Conservation (phyloP, 208 protist species). For the Leptomonas seymouri region DNA sequence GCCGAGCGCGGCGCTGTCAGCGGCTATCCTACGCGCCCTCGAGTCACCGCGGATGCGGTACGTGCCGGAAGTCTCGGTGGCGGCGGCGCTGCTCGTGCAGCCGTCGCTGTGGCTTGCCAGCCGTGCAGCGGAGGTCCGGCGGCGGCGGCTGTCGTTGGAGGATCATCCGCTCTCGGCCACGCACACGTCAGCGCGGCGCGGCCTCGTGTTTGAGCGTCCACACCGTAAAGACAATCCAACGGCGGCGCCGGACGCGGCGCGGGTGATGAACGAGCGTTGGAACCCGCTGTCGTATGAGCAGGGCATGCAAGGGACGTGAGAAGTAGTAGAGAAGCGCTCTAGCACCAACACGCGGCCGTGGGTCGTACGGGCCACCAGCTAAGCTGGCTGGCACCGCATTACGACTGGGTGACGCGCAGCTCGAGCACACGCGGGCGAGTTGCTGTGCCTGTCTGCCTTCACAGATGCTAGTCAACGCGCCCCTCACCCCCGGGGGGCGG, state of each 20-base stretch:
- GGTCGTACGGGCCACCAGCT: too few species aligned
- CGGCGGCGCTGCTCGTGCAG: conserved; percentile 68
- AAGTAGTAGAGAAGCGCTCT: too few species aligned
- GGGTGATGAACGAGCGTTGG: conserved; percentile 31
- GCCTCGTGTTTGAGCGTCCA: conserved; percentile 65
- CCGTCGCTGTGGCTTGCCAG: conserved; percentile 64
- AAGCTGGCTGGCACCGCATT: too few species aligned
- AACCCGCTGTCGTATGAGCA: conserved; percentile 45
- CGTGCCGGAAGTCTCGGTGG: conserved; percentile 66
- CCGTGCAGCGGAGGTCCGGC: conserved; percentile 24
- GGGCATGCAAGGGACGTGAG: conserved; percentile 62
- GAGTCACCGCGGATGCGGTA: conserved; percentile 68
- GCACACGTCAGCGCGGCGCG: conserved; percentile 28
- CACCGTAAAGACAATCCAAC: conserved; percentile 72
- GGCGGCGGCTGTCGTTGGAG: conserved; percentile 4
- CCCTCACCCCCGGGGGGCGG: too few species aligned
- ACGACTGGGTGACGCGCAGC: too few species aligned
- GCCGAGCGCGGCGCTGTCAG: conserved; percentile 57
- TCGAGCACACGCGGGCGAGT: too few species aligned
- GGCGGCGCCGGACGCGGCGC: conserved; percentile 52
- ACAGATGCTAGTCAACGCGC: too few species aligned
- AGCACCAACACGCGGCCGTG: too few species aligned
- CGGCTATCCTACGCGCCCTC: conserved; percentile 65
- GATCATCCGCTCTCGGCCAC: conserved; percentile 19
- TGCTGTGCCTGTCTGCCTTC: too few species aligned